Percentiles rank a stretch among this genome's conserved stretches.
Evolutionary conservation across 106 monocot genomes (phyloP).

Genomic region (Chionographis japonica): DNA sequence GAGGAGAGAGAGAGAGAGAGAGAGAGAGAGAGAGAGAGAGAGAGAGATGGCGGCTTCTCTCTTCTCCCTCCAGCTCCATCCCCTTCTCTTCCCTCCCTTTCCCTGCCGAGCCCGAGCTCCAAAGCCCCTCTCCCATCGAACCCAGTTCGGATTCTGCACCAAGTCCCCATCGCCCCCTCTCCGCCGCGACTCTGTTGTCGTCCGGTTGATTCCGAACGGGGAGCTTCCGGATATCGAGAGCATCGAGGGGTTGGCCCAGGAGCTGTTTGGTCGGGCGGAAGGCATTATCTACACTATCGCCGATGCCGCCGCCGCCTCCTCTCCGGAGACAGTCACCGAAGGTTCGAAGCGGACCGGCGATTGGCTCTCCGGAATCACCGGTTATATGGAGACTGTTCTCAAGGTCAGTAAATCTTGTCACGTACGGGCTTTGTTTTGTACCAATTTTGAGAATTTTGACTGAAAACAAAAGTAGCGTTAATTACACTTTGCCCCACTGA

Average conservation of each 20-base stretch:
- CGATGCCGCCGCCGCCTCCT: conserved; percentile 48
- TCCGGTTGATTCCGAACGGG: conserved; percentile 1
- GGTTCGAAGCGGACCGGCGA: conserved; percentile 53
- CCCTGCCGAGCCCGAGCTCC: conserved; percentile 3
- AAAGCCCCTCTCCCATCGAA: conserved; percentile 4
- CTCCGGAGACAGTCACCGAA: conserved; percentile 21
- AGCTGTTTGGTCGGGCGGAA: conserved; percentile 40
- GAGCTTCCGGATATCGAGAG: conserved; percentile 29
- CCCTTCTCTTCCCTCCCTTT: conserved; percentile 11
- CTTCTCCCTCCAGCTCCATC: conserved; percentile 22
- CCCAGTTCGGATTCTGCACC: conserved; percentile 8
- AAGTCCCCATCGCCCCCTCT: conserved; percentile 2
- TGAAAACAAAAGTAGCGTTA: no score
- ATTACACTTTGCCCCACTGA: no score
- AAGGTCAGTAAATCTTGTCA: conserved; percentile 36
- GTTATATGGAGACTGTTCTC: conserved; percentile 63
- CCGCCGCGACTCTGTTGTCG: conserved; percentile 4
- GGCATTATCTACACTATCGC: conserved; percentile 68
- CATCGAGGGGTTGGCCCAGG: conserved; percentile 15
- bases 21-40: no score
- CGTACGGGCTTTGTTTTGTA: neutral
- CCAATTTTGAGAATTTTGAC: neutral
- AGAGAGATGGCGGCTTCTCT: conserved; percentile 18
- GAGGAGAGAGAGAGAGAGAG: no score
- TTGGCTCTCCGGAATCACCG: conserved; percentile 79